phyloP scores from a whole-genome alignment of 176 grass and related monocot species.

The Triticum aestivum region DNA sequence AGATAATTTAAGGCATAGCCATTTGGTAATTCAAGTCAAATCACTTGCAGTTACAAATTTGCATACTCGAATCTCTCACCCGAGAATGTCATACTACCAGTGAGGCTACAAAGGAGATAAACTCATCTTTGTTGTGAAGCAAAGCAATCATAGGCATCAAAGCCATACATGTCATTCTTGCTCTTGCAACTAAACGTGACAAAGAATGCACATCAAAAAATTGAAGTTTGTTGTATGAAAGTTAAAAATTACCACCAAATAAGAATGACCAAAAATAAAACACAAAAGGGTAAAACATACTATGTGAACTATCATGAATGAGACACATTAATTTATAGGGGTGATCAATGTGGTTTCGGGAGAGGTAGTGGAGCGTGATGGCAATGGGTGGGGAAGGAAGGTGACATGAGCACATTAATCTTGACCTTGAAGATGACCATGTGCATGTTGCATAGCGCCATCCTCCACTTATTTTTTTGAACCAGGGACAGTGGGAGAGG shows the following conservation, averaged over 20 bases:
- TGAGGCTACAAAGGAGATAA: slow-evolving; percentile 82
- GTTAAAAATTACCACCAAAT: neutral
- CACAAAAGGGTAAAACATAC: neutral
- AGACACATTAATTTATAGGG: too few relatives aligned
- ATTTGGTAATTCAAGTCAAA: slow-evolving; percentile 9
- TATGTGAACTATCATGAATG: neutral
- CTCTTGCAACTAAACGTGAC: slow-evolving; percentile 9
- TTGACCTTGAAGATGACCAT: neutral
- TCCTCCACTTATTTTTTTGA: slow-evolving; percentile 24
- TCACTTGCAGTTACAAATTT: slow-evolving; percentile 70
- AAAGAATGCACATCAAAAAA: neutral
- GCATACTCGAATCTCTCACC: slow-evolving; percentile 90
- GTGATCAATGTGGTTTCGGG: slow-evolving; percentile 54
- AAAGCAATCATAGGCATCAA: neutral
- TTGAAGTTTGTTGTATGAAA: neutral
- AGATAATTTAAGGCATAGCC: neutral
- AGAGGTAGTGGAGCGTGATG: slow-evolving; percentile 72
- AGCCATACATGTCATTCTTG: neutral
- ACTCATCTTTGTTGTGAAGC: too few relatives aligned
- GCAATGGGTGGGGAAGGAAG: slow-evolving; percentile 84
- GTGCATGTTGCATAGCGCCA: slow-evolving; percentile 60
- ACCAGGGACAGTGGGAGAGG: too few relatives aligned
- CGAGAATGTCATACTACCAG: slow-evolving; percentile 66
- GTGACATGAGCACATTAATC: slow-evolving; percentile 23
- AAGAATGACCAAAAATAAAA: neutral